Percentiles rank a stretch among this genome's conserved stretches.
Evolutionary conservation across 108 stramenopile species (phyloP).

Genomic region (Skeletonema tropicum): DNA sequence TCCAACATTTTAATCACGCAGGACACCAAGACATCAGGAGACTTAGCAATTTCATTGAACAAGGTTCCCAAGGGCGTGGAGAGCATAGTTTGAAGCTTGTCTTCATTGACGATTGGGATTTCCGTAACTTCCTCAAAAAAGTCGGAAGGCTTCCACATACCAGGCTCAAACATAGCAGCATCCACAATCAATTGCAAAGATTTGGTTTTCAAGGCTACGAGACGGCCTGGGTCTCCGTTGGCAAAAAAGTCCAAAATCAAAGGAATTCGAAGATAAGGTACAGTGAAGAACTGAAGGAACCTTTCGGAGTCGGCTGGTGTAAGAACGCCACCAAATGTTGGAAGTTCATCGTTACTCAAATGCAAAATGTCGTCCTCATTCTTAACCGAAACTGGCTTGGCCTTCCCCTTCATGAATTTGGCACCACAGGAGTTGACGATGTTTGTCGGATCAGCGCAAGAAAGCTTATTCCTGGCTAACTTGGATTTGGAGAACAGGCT

Average conservation of each 20-base stretch:
- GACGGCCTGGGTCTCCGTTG: conserved; percentile 88
- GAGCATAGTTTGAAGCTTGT: conserved; percentile 76
- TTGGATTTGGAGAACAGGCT: conserved; percentile 70
- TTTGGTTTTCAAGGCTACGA: conserved; percentile 86
- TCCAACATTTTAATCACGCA: conserved; percentile 91
- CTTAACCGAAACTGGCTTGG: conserved; percentile 79
- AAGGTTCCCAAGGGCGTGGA: conserved; percentile 91
- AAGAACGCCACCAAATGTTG: conserved; percentile 91
- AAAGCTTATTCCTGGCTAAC: conserved; percentile 76
- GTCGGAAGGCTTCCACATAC: conserved; percentile 87
- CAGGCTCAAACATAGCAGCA: conserved; percentile 95
- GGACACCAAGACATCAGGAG: conserved; percentile 84
- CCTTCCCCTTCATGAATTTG: conserved; percentile 78
- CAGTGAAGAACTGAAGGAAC: conserved; percentile 95
- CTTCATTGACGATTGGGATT: conserved; percentile 80
- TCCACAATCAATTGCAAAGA: conserved; percentile 94
- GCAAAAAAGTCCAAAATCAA: conserved; percentile 96
- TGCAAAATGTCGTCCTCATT: conserved; percentile 96
- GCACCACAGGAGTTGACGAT: conserved; percentile 91
- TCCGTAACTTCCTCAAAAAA: conserved; percentile 75
- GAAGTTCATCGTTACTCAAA: conserved; percentile 85
- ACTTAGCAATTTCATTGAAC: conserved; percentile 95
- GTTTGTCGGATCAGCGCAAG: conserved; percentile 88
- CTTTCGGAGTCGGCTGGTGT: conserved; percentile 90
- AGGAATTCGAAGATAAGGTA: conserved; percentile 95